Conservation (phyloP, 805 yeast species). For the Kluyveromyces starmeri region DNA sequence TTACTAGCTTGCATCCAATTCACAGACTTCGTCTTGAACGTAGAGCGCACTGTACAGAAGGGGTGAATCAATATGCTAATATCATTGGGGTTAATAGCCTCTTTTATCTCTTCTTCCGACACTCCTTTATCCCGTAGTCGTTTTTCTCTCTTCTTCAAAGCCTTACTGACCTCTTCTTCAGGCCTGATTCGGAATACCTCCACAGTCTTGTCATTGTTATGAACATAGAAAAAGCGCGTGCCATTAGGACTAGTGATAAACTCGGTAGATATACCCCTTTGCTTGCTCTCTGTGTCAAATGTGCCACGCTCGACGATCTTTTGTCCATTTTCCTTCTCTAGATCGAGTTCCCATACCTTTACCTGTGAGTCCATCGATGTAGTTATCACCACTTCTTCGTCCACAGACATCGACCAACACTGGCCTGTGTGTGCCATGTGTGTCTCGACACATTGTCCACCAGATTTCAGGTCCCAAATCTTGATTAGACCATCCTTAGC, state of each 20-base stretch:
- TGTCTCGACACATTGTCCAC: slow-evolving; percentile 83
- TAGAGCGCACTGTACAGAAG: slow-evolving; percentile 56
- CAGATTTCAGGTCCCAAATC: slow-evolving; percentile 81
- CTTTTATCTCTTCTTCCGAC: slow-evolving; percentile 48
- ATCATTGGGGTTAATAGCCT: slow-evolving; percentile 38
- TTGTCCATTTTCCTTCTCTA: slow-evolving; percentile 42
- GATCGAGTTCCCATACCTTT: slow-evolving; percentile 72
- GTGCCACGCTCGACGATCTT: slow-evolving; percentile 52
- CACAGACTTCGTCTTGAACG: slow-evolving; percentile 53
- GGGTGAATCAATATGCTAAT: slow-evolving; percentile 58
- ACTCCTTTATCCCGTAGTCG: slow-evolving; percentile 67
- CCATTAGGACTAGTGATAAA: slow-evolving; percentile 32
- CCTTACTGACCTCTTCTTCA: slow-evolving; percentile 69
- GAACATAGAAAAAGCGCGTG: slow-evolving; percentile 46
- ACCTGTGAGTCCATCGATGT: slow-evolving; percentile 75
- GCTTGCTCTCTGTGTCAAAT: slow-evolving; percentile 67
- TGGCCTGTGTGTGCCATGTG: slow-evolving; percentile 91
- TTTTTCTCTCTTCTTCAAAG: slow-evolving; percentile 65
- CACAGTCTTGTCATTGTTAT: slow-evolving; percentile 70
- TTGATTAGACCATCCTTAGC: slow-evolving; percentile 88
- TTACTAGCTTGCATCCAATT: slow-evolving; percentile 49
- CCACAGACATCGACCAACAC: slow-evolving; percentile 74
- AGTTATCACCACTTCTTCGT: slow-evolving; percentile 46
- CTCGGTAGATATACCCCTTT: slow-evolving; percentile 53
- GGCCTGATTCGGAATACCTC: slow-evolving; percentile 75